Conservation (phyloP, 306 rosid species). For the Rosa multiflora region DNA sequence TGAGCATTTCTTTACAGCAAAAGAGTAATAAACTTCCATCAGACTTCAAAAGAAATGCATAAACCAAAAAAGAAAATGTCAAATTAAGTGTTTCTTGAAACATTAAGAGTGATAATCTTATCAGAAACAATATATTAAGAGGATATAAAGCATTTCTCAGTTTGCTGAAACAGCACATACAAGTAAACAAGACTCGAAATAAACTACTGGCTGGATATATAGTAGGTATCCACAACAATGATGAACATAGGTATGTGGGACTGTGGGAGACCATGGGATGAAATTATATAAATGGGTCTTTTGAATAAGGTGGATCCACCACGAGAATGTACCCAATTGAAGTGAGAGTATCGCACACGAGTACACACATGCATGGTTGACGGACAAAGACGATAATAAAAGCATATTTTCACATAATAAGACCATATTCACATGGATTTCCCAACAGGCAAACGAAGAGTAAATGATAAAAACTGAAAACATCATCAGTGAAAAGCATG, state of each 20-base stretch:
- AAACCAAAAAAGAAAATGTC: too few relatives aligned
- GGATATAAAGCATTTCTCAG: background rate
- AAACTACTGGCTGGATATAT: background rate
- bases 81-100: too few relatives aligned
- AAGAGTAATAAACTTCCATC: too few relatives aligned
- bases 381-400: background rate
- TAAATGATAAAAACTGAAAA: constrained; percentile 17
- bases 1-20: too few relatives aligned
- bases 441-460: background rate
- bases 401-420: background rate
- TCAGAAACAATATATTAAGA: too few relatives aligned
- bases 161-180: background rate
- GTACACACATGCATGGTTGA: background rate
- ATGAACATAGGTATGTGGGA: background rate
- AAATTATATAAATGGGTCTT: background rate
- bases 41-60: too few relatives aligned
- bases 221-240: background rate
- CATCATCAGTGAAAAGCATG: constrained; percentile 27
- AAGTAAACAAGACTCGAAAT: background rate
- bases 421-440: constrained; percentile 3
- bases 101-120: too few relatives aligned
- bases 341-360: background rate
- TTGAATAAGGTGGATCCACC: background rate
- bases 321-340: too few relatives aligned
- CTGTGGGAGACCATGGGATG: background rate